These are phyloP conservation scores for Colletotrichum musae DNA, from an alignment of 2,329 filamentous ascomycete genomes.

Conservation along the genomic window DNA sequence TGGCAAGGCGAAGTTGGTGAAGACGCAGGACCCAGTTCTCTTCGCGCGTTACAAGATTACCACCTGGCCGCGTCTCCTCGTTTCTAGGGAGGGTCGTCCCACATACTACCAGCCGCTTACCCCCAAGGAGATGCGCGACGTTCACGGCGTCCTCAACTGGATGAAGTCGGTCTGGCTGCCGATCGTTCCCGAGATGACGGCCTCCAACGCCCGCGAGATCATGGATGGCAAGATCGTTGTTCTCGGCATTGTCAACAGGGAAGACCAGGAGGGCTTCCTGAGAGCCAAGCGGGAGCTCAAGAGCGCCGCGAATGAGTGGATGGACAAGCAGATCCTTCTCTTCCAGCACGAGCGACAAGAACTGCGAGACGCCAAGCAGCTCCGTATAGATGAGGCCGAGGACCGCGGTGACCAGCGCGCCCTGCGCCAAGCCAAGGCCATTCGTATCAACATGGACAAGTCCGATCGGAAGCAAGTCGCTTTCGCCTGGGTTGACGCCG, in stretches of 20 bases:
- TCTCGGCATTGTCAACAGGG: slow-evolving; percentile 86
- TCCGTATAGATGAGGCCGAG: slow-evolving; percentile 95
- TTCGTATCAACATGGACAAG: slow-evolving; percentile 91
- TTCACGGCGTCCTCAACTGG: slow-evolving; percentile 83
- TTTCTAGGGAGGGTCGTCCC: slow-evolving; percentile 89
- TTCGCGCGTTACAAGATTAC: slow-evolving; percentile 92
- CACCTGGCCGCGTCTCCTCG: slow-evolving; percentile 94
- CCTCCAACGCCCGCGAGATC: slow-evolving; percentile 91
- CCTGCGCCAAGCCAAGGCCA: slow-evolving; percentile 88
- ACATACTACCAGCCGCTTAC: slow-evolving; percentile 91
- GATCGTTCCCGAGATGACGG: slow-evolving; percentile 93
- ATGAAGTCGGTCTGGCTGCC: slow-evolving; percentile 98
- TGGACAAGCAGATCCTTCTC: slow-evolving; percentile 92
- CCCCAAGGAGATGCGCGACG: slow-evolving; percentile 93
- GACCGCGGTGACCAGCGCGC: slow-evolving; percentile 93
- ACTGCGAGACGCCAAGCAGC: slow-evolving; percentile 92
- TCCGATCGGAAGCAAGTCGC: slow-evolving; percentile 89
- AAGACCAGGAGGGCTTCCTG: slow-evolving; percentile 83
- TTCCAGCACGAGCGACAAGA: slow-evolving; percentile 96
- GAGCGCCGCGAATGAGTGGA: slow-evolving; percentile 96
- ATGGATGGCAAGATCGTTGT: slow-evolving; percentile 98
- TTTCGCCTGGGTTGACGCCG: slow-evolving; percentile 97
- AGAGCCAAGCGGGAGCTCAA: slow-evolving; percentile 91
- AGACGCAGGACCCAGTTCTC: slow-evolving; percentile 84
- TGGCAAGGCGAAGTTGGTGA: slow-evolving; percentile 92